Evolutionary conservation across 208 protist species (phyloP), one percentile per base, ranked within the genome.

Genomic region (Sergeia podlipaevii): DNA sequence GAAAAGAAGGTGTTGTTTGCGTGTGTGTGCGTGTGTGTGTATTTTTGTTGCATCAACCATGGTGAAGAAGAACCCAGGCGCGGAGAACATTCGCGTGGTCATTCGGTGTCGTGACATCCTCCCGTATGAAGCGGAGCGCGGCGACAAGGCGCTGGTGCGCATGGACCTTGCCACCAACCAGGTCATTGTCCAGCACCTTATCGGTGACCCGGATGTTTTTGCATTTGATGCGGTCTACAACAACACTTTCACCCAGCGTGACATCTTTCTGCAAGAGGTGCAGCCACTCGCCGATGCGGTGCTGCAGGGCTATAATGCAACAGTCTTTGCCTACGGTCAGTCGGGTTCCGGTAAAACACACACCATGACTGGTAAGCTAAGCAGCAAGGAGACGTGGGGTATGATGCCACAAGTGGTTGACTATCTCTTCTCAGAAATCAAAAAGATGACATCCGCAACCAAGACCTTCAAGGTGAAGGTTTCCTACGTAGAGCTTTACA

Each of bases 241-340:
- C 69, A 96, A 96, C 76, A 88, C 82, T 41, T 96, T 91, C 70
- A 88, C 80, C 37, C 90, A 96, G 69, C 81, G 81, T 20, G 83
- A 96, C 66, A 86, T 96, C 46, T 96, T 91, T 61, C 60, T 93
- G 36, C 84, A 92, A 49, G 83, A 93, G 59, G 85, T 94, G 43
- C 79, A 92, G 58, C 86, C 86, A 0, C 69, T 96, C 17, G 84
- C 80, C 10, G 85, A 96, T 42, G 77, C 84, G 2, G 90, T 94
- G 39, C 60, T 96, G 55, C 84, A 94, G 51, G 90, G 90, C 32
- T 96, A 94, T 72, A 96, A 96, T 60, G 90, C 86, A 34, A 96
- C 90, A 1, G 87, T 96, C 10, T 96, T 96, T 60, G 86, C 90
- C 39, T 96, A 96, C 51, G 90, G 90, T 33, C 90, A 96, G 77